Percentiles rank a stretch among this genome's conserved stretches.
Conservation (phyloP, 1,284 basidiomycete species). For the Trametes pubescens region DNA sequence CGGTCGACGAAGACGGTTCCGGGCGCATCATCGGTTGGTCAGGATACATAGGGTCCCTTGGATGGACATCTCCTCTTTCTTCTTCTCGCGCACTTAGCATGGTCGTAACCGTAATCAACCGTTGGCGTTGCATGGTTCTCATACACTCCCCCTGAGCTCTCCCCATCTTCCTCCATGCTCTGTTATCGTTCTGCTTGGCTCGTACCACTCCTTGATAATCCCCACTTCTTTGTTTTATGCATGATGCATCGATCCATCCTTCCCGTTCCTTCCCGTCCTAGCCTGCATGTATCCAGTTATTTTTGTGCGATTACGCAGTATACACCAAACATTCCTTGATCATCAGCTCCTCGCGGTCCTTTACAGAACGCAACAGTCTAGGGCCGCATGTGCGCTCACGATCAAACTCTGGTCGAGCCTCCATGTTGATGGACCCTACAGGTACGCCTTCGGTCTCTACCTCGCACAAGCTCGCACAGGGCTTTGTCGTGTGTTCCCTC, state of each 20-base stretch:
- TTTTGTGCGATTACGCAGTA: constrained; percentile 37
- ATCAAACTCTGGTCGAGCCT: too few relatives aligned
- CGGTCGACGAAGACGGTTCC: constrained; percentile 62
- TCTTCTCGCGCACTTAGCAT: constrained; percentile 16
- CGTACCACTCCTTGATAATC: constrained; percentile 39
- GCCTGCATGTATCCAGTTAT: constrained; percentile 39
- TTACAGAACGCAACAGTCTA: too few relatives aligned
- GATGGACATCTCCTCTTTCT: constrained; percentile 12
- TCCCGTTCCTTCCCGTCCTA: constrained; percentile 24
- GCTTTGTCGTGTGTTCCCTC: too few relatives aligned
- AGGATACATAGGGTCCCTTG: constrained; percentile 33
- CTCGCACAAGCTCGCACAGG: too few relatives aligned
- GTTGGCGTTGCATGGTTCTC: constrained; percentile 9
- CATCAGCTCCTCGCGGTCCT: constrained; percentile 1
- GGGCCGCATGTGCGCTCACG: too few relatives aligned
- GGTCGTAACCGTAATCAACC: constrained; percentile 20
- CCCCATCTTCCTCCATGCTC: constrained; percentile 21
- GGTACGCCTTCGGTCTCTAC: too few relatives aligned
- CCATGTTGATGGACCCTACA: too few relatives aligned
- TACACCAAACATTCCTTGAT: constrained; percentile 34
- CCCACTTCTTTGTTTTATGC: constrained; percentile 21
- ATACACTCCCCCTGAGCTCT: constrained; percentile 4
- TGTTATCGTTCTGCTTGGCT: constrained; percentile 30
- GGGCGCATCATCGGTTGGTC: constrained; percentile 28
- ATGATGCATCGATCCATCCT: constrained; percentile 20